Conservation (phyloP, 1,139 yeast genomes). For the Diutina catenulata region DNA sequence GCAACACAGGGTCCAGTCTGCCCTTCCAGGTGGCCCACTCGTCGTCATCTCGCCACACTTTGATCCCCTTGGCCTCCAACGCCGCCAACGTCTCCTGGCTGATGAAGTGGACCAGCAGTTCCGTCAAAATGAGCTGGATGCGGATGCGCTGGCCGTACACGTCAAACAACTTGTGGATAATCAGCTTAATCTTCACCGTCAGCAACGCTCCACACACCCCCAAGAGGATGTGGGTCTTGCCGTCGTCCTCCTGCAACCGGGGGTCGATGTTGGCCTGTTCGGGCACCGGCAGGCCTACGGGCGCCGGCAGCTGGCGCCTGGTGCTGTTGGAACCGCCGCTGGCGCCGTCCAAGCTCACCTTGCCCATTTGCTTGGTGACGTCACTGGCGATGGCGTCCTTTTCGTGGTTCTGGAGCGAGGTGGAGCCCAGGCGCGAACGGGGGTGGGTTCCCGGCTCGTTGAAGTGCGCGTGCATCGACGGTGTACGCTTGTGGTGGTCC, state of each 20-base stretch:
- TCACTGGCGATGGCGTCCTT: too few species aligned
- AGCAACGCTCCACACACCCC: slow-evolving; percentile 91
- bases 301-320: neutral
- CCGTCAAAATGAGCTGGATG: slow-evolving; percentile 72
- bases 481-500: neutral
- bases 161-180: slow-evolving; percentile 66
- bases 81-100: slow-evolving; percentile 39
- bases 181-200: slow-evolving; percentile 60
- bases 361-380: too few species aligned
- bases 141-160: slow-evolving; percentile 69
- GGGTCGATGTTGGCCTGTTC: slow-evolving; percentile 60
- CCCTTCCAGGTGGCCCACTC: slow-evolving; percentile 86
- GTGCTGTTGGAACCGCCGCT: too few species aligned
- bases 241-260: slow-evolving; percentile 81
- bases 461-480: slow-evolving; percentile 1
- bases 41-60: slow-evolving; percentile 81
- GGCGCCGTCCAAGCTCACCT: too few species aligned
- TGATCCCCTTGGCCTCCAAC: slow-evolving; percentile 34
- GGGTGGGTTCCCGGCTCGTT: neutral
- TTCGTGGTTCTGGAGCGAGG: too few species aligned
- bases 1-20: slow-evolving; percentile 84
- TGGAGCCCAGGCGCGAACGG: slow-evolving; percentile 1
- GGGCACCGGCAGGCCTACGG: neutral
- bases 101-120: slow-evolving; percentile 73
- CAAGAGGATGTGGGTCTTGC: slow-evolving; percentile 71